Percentiles rank a stretch among this genome's conserved stretches.
Conservation (phyloP, 192 early-diverging fungal genomes). For the Jimgerdemannia flammicorona region DNA sequence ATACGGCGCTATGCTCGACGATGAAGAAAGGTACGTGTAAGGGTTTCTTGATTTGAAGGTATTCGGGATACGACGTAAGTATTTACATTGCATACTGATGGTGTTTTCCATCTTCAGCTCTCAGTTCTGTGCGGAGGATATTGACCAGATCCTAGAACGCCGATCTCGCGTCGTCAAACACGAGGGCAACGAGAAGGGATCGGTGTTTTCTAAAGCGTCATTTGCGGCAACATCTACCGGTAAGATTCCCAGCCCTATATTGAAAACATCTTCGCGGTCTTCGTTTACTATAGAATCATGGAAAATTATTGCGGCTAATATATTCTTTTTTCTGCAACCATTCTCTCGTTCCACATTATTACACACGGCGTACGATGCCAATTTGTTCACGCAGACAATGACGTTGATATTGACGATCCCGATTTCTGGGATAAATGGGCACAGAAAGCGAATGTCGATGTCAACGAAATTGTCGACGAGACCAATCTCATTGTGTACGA, state of each 20-base stretch:
- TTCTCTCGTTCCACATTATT: too few species aligned
- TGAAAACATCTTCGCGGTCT: background rate
- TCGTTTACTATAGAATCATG: background rate
- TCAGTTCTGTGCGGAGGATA: slow-evolving; percentile 83
- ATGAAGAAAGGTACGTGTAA: slow-evolving; percentile 49
- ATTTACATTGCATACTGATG: slow-evolving; percentile 12
- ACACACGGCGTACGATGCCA: too few species aligned
- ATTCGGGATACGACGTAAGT: slow-evolving; percentile 1
- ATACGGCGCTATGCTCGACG: slow-evolving; percentile 84
- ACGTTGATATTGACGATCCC: slow-evolving; percentile 78
- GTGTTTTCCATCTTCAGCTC: slow-evolving; percentile 4
- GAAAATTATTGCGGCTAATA: background rate
- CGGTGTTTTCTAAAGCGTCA: slow-evolving; percentile 86
- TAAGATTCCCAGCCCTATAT: slow-evolving; percentile 19
- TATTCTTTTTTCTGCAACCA: background rate
- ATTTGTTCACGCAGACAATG: slow-evolving; percentile 9
- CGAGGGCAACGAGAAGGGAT: slow-evolving; percentile 62
- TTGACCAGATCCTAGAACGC: slow-evolving; percentile 78
- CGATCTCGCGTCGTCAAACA: slow-evolving; percentile 77
- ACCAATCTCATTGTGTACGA: slow-evolving; percentile 66
- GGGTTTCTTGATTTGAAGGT: background rate
- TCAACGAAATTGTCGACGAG: slow-evolving; percentile 46
- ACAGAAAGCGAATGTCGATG: slow-evolving; percentile 65
- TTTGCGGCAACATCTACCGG: slow-evolving; percentile 45
- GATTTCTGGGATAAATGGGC: slow-evolving; percentile 92